A percentile compares a stretch with the other conserved stretches of the same genome.
Evolutionary conservation across 371 early-diverging fungal genomes (phyloP).

Genomic region (Smittium culicis): DNA sequence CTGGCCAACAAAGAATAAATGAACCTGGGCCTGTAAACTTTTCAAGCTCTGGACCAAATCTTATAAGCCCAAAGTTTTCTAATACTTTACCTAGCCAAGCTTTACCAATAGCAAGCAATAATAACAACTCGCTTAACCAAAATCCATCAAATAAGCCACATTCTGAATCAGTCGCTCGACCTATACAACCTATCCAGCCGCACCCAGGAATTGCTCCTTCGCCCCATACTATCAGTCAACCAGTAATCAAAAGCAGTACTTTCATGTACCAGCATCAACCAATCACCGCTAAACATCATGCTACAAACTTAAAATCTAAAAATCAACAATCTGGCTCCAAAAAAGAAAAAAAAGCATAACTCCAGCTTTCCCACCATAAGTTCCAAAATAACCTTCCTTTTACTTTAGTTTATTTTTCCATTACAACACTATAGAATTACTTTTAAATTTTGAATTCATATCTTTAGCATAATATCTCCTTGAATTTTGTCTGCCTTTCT

Average conservation of each 20-base stretch:
- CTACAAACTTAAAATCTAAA: background rate
- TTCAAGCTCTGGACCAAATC: background rate
- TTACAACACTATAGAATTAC: too few relatives aligned
- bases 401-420: too few relatives aligned
- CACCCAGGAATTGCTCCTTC: background rate
- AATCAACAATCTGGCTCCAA: background rate
- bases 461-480: too few relatives aligned
- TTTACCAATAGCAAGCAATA: background rate
- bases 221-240: background rate
- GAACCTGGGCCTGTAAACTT: background rate
- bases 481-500: too few relatives aligned
- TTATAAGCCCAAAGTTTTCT: background rate
- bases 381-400: too few relatives aligned
- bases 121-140: too few relatives aligned
- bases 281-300: background rate
- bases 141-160: background rate
- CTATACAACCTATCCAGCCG: background rate
- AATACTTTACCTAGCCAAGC: background rate
- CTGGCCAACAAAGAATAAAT: background rate
- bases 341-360: background rate
- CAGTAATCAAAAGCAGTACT: background rate
- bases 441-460: too few relatives aligned
- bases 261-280: background rate
- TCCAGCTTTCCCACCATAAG: too few relatives aligned
- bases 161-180: background rate